Evolutionary conservation across 176 grass and related monocot species (phyloP).

Genomic region (Elaeis guineensis): DNA sequence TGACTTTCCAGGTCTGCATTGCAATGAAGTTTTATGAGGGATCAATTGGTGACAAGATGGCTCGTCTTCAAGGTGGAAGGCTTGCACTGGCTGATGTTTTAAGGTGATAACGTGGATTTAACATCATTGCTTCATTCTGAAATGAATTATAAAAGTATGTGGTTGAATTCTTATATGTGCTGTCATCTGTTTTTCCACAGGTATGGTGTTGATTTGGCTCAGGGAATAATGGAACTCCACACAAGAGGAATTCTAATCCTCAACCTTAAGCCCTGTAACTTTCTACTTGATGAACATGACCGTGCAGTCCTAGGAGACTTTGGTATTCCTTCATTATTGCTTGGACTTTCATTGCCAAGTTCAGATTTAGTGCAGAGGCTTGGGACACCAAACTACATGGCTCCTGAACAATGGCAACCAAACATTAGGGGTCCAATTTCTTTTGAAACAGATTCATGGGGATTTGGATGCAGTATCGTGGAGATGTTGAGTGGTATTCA

Average conservation of each 20-base stretch:
- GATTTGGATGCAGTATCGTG: slow-evolving; percentile 89
- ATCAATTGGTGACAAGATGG: slow-evolving; percentile 86
- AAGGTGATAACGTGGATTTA: slow-evolving; percentile 32
- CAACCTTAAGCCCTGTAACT: slow-evolving; percentile 90
- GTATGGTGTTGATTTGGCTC: slow-evolving; percentile 77
- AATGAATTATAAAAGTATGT: no score
- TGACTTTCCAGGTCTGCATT: slow-evolving; percentile 67
- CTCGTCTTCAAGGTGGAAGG: slow-evolving; percentile 75
- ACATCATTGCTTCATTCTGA: no score
- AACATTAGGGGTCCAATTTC: slow-evolving; percentile 71
- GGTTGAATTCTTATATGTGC: background rate
- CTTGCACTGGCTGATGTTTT: slow-evolving; percentile 74
- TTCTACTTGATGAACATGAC: slow-evolving; percentile 61
- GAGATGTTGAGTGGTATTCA: slow-evolving; percentile 90
- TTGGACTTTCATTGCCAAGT: slow-evolving; percentile 61
- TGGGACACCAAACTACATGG: slow-evolving; percentile 95
- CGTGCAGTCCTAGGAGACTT: slow-evolving; percentile 70
- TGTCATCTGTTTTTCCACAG: slow-evolving; percentile 28
- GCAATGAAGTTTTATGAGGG: slow-evolving; percentile 97
- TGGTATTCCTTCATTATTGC: slow-evolving; percentile 68
- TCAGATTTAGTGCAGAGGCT: slow-evolving; percentile 66
- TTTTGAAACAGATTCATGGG: slow-evolving; percentile 84
- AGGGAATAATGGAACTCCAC: slow-evolving; percentile 66
- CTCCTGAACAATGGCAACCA: slow-evolving; percentile 93
- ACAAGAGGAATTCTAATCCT: slow-evolving; percentile 61